Evolutionary conservation across 2,329 filamentous ascomycete species (phyloP).

Genomic region (Trichoderma lentiforme): DNA sequence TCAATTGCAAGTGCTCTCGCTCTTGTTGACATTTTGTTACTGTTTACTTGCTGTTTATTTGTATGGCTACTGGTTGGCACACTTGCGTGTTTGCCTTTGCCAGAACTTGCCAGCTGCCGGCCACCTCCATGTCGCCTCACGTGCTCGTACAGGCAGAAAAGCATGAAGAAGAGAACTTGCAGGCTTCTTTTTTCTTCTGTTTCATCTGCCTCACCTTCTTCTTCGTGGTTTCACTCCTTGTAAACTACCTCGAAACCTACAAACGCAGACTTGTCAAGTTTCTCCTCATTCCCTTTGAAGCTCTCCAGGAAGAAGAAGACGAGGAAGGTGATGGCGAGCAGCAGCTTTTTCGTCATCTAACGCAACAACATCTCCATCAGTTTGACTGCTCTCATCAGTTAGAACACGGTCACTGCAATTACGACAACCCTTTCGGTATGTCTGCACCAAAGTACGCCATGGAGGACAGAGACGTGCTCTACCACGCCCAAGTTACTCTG

Average conservation of each 20-base stretch:
- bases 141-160: constrained; percentile 1
- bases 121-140: constrained; percentile 11
- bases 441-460: constrained; percentile 16
- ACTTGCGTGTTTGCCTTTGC: neutral
- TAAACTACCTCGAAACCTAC: neutral
- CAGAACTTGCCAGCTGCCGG: neutral
- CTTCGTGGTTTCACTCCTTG: neutral
- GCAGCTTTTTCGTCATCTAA: neutral
- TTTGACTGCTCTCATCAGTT: neutral
- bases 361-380: neutral
- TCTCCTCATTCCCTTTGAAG: neutral
- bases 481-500: constrained; percentile 23
- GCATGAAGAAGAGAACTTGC: neutral
- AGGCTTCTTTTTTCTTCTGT: neutral
- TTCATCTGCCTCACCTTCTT: neutral
- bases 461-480: constrained; percentile 22
- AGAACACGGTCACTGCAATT: neutral
- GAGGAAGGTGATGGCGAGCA: neutral
- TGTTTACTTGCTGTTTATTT: neutral
- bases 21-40: neutral
- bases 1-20: neutral
- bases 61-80: neutral
- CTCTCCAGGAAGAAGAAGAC: neutral
- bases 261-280: neutral
- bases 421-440: neutral